A percentile compares a stretch with the other conserved stretches of the same genome.
Conservation (phyloP, 2,329 filamentous ascomycete species). For the Aspergillus sp. region DNA sequence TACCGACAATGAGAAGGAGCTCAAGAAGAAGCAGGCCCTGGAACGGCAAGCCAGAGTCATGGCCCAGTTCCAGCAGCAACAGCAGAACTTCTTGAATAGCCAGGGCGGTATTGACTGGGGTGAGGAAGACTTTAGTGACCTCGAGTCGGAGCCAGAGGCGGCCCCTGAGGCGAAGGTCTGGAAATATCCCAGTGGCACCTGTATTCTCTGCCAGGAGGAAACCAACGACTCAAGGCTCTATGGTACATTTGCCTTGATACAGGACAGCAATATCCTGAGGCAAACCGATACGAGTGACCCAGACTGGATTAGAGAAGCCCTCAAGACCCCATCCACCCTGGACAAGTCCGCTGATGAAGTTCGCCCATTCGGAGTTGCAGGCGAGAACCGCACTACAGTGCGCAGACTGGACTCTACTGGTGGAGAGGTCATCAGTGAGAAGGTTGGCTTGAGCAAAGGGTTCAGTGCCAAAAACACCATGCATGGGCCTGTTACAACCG, state of each 20-base stretch:
- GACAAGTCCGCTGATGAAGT: constrained; percentile 79
- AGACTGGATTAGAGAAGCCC: constrained; percentile 79
- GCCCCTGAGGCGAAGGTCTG: constrained; percentile 68
- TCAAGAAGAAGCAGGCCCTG: constrained; percentile 84
- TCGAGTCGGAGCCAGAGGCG: constrained; percentile 45
- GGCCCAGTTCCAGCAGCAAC: constrained; percentile 97
- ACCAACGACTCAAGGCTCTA: constrained; percentile 84
- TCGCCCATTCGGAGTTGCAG: constrained; percentile 84
- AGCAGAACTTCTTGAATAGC: constrained; percentile 87
- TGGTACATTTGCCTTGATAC: constrained; percentile 87
- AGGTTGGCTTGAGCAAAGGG: constrained; percentile 81
- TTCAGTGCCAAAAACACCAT: constrained; percentile 67
- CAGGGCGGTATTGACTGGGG: constrained; percentile 88
- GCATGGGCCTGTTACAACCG: constrained; percentile 76
- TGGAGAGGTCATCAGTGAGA: constrained; percentile 65
- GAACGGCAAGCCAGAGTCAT: constrained; percentile 91
- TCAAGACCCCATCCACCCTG: constrained; percentile 71
- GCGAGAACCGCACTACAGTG: constrained; percentile 75
- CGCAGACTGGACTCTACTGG: constrained; percentile 72
- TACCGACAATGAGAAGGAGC: constrained; percentile 58
- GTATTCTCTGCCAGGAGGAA: constrained; percentile 94
- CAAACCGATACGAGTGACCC: constrained; percentile 78
- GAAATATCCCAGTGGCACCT: constrained; percentile 89
- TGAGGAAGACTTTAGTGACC: constrained; percentile 68
- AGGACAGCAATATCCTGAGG: constrained; percentile 77